Conservation (phyloP, 208 protist species). For the Trypanosoma cruzi region DNA sequence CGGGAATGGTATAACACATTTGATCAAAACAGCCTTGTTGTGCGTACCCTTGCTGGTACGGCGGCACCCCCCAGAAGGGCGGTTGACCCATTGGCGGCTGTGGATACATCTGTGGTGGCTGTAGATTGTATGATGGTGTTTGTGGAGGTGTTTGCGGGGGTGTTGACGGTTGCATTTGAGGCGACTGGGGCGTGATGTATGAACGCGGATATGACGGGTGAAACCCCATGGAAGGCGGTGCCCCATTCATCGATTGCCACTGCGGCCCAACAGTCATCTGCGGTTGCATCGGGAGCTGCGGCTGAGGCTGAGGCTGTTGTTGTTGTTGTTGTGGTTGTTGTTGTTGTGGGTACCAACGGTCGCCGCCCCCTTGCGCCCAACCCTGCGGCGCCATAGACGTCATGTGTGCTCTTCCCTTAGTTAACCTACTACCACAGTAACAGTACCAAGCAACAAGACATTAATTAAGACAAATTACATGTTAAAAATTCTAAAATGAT, state of each 20-base stretch:
- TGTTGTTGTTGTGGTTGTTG: slow-evolving; percentile 33
- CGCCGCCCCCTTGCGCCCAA: slow-evolving; percentile 29
- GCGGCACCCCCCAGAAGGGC: slow-evolving; percentile 9
- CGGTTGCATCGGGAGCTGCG: slow-evolving; percentile 16
- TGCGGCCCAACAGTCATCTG: slow-evolving; percentile 12
- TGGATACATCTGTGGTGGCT: slow-evolving; percentile 3
- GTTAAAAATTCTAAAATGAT: too few relatives aligned
- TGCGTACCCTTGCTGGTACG: slow-evolving; percentile 13
- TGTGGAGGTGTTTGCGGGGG: too few relatives aligned
- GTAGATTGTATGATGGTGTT: too few relatives aligned
- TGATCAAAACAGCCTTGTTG: slow-evolving; percentile 6
- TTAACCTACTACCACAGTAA: background rate
- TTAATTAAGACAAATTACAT: too few relatives aligned
- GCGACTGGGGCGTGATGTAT: background rate
- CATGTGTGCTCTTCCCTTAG: background rate
- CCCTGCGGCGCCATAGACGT: slow-evolving; percentile 3
- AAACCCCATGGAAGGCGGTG: background rate
- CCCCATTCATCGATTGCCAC: slow-evolving; percentile 11
- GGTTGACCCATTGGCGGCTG: slow-evolving; percentile 13
- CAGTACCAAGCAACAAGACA: too few relatives aligned
- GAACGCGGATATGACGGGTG: slow-evolving; percentile 6
- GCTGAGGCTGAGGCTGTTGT: slow-evolving; percentile 29
- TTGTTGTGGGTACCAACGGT: slow-evolving; percentile 50
- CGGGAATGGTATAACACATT: background rate
- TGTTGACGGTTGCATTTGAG: too few relatives aligned